phyloP scores from a whole-genome alignment of 345 rosid species.

The Crucihimalaya himalaica region DNA sequence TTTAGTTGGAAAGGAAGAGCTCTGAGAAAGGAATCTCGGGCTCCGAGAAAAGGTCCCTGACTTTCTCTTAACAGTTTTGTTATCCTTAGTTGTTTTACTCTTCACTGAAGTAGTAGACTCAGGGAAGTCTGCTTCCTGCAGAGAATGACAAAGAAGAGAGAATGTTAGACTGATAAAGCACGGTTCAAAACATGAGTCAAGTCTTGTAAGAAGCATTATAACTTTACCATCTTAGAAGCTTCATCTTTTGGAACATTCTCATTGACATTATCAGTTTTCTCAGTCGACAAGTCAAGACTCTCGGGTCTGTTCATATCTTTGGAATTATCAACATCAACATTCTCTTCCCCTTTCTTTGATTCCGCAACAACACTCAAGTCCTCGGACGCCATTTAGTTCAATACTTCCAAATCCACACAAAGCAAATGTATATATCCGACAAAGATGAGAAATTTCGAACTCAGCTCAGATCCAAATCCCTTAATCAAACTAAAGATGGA shows the following conservation, averaged over 20 bases:
- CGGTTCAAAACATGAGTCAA: conserved; percentile 6
- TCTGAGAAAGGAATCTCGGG: conserved; percentile 66
- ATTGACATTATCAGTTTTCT: conserved; percentile 33
- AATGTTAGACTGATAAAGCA: background rate
- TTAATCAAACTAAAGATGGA: conserved; percentile 11
- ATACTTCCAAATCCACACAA: conserved; percentile 17
- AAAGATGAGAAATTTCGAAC: conserved; percentile 14
- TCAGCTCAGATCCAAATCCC: conserved; percentile 30
- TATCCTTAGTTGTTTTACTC: conserved; percentile 49
- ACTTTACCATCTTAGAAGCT: conserved; percentile 46
- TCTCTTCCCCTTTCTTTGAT: conserved; percentile 45
- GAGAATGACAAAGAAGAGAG: conserved; percentile 21
- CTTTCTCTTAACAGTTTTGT: conserved; percentile 51
- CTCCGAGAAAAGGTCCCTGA: conserved; percentile 43
- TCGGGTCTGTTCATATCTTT: conserved; percentile 40
- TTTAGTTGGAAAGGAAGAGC: conserved; percentile 66
- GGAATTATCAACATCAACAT: conserved; percentile 38
- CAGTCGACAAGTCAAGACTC: conserved; percentile 32
- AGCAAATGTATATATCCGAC: background rate
- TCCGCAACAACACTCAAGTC: conserved; percentile 42
- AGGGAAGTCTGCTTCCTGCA: conserved; percentile 46
- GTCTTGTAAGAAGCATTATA: conserved; percentile 35
- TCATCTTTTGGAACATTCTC: conserved; percentile 44
- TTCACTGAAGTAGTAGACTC: conserved; percentile 43
- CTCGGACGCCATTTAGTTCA: conserved; percentile 62